Conservation (phyloP, 2,329 filamentous ascomycete genomes). For the Ophiostoma sp. region DNA sequence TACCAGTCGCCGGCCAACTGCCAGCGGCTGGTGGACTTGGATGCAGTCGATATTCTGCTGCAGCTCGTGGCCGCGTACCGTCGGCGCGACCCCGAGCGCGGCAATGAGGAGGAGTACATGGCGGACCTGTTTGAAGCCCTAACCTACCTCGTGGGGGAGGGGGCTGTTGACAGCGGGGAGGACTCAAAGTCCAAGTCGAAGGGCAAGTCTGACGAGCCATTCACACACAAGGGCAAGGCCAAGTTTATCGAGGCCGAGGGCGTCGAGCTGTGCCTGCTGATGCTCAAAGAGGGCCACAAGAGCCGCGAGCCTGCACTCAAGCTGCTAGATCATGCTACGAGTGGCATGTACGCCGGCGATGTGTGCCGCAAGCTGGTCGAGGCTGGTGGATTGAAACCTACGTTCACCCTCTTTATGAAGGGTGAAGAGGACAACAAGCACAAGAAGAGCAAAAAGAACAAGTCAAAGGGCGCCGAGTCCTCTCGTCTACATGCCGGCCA, state of each 20-base stretch:
- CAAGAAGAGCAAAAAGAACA: conserved; percentile 27
- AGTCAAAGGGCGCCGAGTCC: not conserved
- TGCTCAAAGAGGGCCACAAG: conserved; percentile 79
- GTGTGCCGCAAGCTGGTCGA: conserved; percentile 79
- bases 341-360: conserved; percentile 43
- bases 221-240: conserved; percentile 58
- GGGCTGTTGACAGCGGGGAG: not conserved
- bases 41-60: conserved; percentile 77
- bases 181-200: not conserved
- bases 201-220: conserved; percentile 41
- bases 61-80: conserved; percentile 84
- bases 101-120: conserved; percentile 90
- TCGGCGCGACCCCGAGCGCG: conserved; percentile 78
- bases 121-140: conserved; percentile 90
- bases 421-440: conserved; percentile 47
- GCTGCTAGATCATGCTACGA: conserved; percentile 78
- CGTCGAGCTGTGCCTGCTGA: conserved; percentile 85
- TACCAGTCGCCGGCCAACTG: conserved; percentile 72
- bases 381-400: conserved; percentile 76
- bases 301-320: conserved; percentile 70
- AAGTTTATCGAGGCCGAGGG: conserved; percentile 90
- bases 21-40: conserved; percentile 59
- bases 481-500: conserved; percentile 56
- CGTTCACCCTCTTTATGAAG: conserved; percentile 80
- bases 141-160: conserved; percentile 72